Percentiles rank a stretch among this genome's conserved stretches.
Conservation (phyloP, 371 early-diverging fungal species). For the Gilbertella persicaria region DNA sequence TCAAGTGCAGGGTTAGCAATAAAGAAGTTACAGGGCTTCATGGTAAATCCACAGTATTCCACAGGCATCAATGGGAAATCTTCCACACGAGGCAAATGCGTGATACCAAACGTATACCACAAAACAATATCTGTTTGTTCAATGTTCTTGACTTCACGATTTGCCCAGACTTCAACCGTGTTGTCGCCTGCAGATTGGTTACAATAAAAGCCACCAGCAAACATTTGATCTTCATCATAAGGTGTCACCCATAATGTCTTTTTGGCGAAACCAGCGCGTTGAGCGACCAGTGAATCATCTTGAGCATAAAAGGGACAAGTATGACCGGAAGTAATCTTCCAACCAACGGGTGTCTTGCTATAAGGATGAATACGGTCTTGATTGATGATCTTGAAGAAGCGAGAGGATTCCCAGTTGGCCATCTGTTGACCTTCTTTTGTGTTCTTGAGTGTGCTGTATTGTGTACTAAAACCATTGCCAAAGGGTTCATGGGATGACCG, state of each 20-base stretch:
- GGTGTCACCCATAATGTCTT: conserved; percentile 57
- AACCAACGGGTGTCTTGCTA: conserved; percentile 45
- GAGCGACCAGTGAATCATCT: conserved; percentile 47
- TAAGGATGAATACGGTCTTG: conserved; percentile 46
- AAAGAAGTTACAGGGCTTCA: conserved; percentile 56
- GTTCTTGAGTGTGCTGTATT: conserved; percentile 38
- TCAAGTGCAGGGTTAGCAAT: conserved; percentile 51
- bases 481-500: conserved; percentile 47
- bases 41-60: conserved; percentile 49
- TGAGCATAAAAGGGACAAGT: conserved; percentile 42
- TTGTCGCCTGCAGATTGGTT: conserved; percentile 48
- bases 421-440: conserved; percentile 39
- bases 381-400: conserved; percentile 56
- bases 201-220: conserved; percentile 58
- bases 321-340: conserved; percentile 43
- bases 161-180: conserved; percentile 39
- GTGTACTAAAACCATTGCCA: conserved; percentile 45
- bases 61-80: conserved; percentile 61
- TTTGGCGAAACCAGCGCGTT: conserved; percentile 54
- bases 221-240: conserved; percentile 52
- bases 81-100: conserved; percentile 55
- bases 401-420: conserved; percentile 34
- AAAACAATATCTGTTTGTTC: conserved; percentile 48
- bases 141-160: conserved; percentile 26
- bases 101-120: conserved; percentile 59